phyloP scores from a whole-genome alignment of 805 yeast genomes.

The Peterozyma toletana region DNA sequence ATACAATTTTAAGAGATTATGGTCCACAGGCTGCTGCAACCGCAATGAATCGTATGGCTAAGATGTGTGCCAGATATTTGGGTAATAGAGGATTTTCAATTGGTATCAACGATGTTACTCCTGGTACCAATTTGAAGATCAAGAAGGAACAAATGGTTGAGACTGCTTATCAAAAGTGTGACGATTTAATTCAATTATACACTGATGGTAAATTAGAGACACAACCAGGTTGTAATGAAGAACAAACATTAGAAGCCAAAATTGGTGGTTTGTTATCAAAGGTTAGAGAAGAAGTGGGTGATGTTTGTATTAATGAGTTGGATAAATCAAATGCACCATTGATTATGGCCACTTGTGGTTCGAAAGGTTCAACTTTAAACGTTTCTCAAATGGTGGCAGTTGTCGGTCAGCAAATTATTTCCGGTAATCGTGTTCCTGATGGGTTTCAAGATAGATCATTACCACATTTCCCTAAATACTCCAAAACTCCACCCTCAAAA shows the following conservation, averaged over 20 bases:
- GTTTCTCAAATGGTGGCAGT: constrained; percentile 99
- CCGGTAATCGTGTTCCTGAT: constrained; percentile 98
- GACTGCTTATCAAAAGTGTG: constrained; percentile 84
- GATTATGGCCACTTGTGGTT: constrained; percentile 99
- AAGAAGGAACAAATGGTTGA: constrained; percentile 88
- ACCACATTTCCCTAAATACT: constrained; percentile 93
- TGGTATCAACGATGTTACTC: constrained; percentile 96
- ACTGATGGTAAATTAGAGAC: constrained; percentile 88
- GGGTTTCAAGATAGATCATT: constrained; percentile 99
- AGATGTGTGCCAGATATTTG: constrained; percentile 87
- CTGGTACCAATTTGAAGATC: constrained; percentile 66
- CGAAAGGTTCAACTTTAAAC: constrained; percentile 95
- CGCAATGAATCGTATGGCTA: constrained; percentile 99
- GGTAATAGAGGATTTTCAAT: constrained; percentile 96
- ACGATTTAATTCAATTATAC: constrained; percentile 73
- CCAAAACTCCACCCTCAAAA: constrained; percentile 95
- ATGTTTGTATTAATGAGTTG: constrained; percentile 88
- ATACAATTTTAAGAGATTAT: constrained; percentile 89
- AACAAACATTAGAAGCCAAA: constrained; percentile 94
- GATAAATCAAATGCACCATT: constrained; percentile 91
- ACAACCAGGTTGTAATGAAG: constrained; percentile 99
- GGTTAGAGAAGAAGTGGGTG: constrained; percentile 98
- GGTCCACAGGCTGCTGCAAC: constrained; percentile 95
- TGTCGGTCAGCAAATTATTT: constrained; percentile 97
- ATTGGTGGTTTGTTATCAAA: constrained; percentile 94